A percentile compares a stretch with the other conserved stretches of the same genome.
These are phyloP conservation scores for Pezicula radicicola DNA, from an alignment of 2,329 filamentous ascomycete species.

Conservation along the genomic window DNA sequence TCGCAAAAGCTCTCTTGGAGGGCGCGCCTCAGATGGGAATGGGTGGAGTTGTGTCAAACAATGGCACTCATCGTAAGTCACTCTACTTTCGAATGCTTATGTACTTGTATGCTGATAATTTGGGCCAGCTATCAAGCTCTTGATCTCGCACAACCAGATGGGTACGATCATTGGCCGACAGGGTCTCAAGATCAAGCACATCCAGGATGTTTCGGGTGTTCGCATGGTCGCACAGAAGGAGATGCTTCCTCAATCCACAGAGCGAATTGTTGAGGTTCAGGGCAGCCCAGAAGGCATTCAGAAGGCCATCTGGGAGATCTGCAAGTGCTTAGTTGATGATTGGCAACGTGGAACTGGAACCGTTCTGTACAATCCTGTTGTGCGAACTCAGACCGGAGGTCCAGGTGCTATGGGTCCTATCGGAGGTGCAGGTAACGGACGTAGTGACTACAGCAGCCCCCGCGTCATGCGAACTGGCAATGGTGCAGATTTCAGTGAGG, in stretches of 20 bases:
- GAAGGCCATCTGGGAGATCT: constrained; percentile 97
- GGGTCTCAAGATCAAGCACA: constrained; percentile 98
- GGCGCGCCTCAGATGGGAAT: constrained; percentile 94
- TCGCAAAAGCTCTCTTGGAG: constrained; percentile 86
- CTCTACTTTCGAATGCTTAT: background rate
- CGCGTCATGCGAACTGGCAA: constrained; percentile 95
- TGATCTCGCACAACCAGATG: constrained; percentile 99
- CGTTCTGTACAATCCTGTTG: constrained; percentile 94
- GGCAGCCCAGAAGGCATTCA: constrained; percentile 94
- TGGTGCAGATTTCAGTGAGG: constrained; percentile 94
- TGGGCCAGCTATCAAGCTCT: constrained; percentile 80
- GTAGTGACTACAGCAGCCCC: constrained; percentile 55
- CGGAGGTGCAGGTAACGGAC: constrained; percentile 41
- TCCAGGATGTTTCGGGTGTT: constrained; percentile 93
- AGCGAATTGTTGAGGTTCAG: constrained; percentile 95
- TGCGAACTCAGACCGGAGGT: constrained; percentile 71
- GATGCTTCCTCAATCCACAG: constrained; percentile 98
- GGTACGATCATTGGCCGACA: constrained; percentile 97
- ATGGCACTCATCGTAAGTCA: constrained; percentile 88
- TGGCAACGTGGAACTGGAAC: constrained; percentile 97
- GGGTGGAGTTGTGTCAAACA: constrained; percentile 83
- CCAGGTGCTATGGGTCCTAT: constrained; percentile 36
- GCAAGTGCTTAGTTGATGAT: constrained; percentile 96
- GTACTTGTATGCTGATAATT: constrained; percentile 17
- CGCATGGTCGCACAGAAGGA: constrained; percentile 99